Evolutionary conservation across 345 rosid species (phyloP).

Genomic region (Populus pruinosa): DNA sequence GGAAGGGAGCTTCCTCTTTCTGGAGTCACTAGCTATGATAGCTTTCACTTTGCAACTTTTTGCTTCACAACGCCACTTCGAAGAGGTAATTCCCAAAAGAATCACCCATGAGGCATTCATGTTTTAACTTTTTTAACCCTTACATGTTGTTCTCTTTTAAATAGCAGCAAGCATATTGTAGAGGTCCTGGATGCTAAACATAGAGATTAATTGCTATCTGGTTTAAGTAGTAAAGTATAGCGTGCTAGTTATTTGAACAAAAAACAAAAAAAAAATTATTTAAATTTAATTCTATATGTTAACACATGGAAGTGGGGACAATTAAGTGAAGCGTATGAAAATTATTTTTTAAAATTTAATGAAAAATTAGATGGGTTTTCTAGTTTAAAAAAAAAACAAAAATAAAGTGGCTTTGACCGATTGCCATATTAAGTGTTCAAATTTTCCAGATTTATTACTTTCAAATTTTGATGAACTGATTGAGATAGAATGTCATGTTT

Average conservation of each 20-base stretch:
- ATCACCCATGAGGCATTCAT: not conserved
- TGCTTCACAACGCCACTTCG: not conserved
- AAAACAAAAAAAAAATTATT: not conserved
- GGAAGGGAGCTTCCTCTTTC: conserved; percentile 31
- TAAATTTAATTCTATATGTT: not conserved
- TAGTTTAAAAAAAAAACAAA: not conserved
- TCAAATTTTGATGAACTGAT: no score
- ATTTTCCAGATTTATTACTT: no score
- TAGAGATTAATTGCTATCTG: not conserved
- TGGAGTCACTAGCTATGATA: not conserved
- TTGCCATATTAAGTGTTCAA: no score
- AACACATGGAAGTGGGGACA: not conserved
- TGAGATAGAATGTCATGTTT: no score
- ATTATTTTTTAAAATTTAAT: no score
- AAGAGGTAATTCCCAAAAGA: conserved; percentile 6
- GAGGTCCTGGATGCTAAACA: not conserved
- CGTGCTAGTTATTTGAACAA: not conserved
- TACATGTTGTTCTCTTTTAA: not conserved
- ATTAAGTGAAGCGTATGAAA: no score
- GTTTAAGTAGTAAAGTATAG: not conserved
- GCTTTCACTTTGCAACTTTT: conserved; percentile 19
- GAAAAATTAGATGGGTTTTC: no score
- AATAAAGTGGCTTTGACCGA: not conserved
- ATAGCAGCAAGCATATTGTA: not conserved
- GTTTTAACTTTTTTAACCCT: not conserved